Conservation (phyloP, 2,329 filamentous ascomycete genomes). For the Pseudocercospora macadamiae region DNA sequence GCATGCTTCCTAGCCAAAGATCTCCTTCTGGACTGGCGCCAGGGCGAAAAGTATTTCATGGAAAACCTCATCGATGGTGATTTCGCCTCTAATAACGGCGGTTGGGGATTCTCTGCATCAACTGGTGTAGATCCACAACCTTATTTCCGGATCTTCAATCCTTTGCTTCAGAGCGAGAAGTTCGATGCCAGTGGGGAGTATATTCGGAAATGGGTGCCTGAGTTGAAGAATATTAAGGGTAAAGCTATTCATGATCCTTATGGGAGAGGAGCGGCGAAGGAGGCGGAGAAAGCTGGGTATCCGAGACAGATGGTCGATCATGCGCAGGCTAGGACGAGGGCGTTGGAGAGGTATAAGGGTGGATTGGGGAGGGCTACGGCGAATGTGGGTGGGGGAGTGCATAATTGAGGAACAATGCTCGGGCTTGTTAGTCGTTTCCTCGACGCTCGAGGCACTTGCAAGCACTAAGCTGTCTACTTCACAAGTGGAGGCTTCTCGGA, state of each 20-base stretch:
- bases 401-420: slow-evolving; percentile 35
- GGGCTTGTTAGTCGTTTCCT: too few relatives aligned
- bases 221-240: slow-evolving; percentile 65
- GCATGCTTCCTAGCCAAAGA: slow-evolving; percentile 82
- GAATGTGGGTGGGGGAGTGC: slow-evolving; percentile 38
- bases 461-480: too few relatives aligned
- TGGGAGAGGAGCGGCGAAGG: slow-evolving; percentile 60
- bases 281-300: slow-evolving; percentile 70
- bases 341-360: slow-evolving; percentile 70
- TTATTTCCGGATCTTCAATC: slow-evolving; percentile 91
- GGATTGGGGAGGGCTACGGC: slow-evolving; percentile 59
- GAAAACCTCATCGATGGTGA: slow-evolving; percentile 77
- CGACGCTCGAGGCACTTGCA: too few relatives aligned
- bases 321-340: slow-evolving; percentile 66
- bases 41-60: slow-evolving; percentile 83
- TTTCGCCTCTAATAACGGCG: slow-evolving; percentile 76
- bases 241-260: slow-evolving; percentile 83
- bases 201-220: slow-evolving; percentile 80
- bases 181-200: slow-evolving; percentile 80
- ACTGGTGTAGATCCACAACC: slow-evolving; percentile 83
- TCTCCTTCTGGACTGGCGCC: slow-evolving; percentile 79
- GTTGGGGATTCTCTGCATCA: slow-evolving; percentile 67
- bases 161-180: slow-evolving; percentile 79
- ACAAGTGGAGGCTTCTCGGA: too few relatives aligned
- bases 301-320: slow-evolving; percentile 76